Evolutionary conservation across 208 protist genomes (phyloP).

Genomic region (Trypanosoma vivax): DNA sequence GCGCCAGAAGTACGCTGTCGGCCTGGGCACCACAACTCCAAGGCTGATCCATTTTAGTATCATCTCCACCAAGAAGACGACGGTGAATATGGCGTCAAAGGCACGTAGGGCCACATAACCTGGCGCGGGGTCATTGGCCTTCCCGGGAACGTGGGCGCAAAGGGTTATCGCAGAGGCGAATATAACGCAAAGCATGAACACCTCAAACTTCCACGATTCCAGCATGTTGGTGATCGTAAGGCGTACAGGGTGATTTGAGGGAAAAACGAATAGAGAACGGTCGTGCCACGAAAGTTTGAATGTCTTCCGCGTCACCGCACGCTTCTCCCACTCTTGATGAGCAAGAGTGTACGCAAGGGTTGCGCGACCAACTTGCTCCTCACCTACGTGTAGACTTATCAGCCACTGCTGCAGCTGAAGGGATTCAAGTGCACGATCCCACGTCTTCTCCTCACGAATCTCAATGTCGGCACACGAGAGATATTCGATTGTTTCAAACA

Average conservation of each 20-base stretch:
- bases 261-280: constrained; percentile 56
- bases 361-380: constrained; percentile 84
- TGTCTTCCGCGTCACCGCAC: constrained; percentile 15
- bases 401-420: constrained; percentile 85
- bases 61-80: constrained; percentile 85
- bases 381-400: constrained; percentile 80
- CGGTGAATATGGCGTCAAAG: constrained; percentile 78
- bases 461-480: constrained; percentile 68
- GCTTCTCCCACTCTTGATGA: constrained; percentile 62
- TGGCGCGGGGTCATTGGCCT: constrained; percentile 35
- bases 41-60: constrained; percentile 81
- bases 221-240: constrained; percentile 31
- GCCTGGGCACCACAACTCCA: constrained; percentile 71
- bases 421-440: constrained; percentile 65
- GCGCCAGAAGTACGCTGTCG: constrained; percentile 83
- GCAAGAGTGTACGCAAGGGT: constrained; percentile 86
- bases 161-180: constrained; percentile 71
- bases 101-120: constrained; percentile 75
- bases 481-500: constrained; percentile 84
- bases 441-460: constrained; percentile 43
- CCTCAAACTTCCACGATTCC: constrained; percentile 60
- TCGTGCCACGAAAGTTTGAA: constrained; percentile 63
- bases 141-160: constrained; percentile 50
- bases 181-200: constrained; percentile 55
- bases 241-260: constrained; percentile 54